Base-by-base conservation (phyloP, 495 filamentous ascomycete species). In the Extremus antarcticus region DNA sequence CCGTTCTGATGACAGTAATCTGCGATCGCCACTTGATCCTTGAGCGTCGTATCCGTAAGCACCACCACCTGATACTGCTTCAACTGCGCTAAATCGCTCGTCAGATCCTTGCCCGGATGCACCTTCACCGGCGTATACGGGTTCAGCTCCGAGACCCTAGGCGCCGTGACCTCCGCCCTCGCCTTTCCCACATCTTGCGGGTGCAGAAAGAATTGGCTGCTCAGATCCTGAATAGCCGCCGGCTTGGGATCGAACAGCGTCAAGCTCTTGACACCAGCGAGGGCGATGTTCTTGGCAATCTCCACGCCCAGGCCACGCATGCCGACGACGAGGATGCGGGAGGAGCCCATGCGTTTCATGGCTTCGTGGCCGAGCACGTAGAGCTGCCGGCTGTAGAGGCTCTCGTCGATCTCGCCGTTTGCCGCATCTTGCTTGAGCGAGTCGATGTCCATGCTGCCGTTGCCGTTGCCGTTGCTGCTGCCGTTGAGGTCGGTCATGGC, bases 331-430 rank as follows among this genome's bases (percentile, higher is more conserved):
- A 99, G 85, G 43, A 99, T 81, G 68, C 97, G 90, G 20, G 94
- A 97, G 48, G 89, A 86, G 67, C 90, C 79, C 94, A 99, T 99
- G 53, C 90, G 87, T 74, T 94, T 97, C 94, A 99, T 99, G 51
- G 94, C 94, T 75, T 99, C 94, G 71, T 97, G 94, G 25, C 94
- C 94, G 55, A 99, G 81, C 50, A 98, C 92, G 70, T 98, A 85
- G 74, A 99, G 87, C 72, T 99, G 94, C 54, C 94, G 81, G 71
- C 90, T 95, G 78, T 99, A 99, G 59, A 99, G 79, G 50, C 87
- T 88, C 72, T 99, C 94, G 68, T 99, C 94, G 73, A 99, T 97
- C 61, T 94, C 79, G 64, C 71, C 73, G 22, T 69, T 67, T 13
- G 21, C 17, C 46, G 70, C 71, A n/a, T 35, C 7, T 41, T 81